Evolutionary conservation across 1,139 yeast species (phyloP), one percentile per base, ranked within the genome.

Genomic region (Yamadazyma sp.): DNA sequence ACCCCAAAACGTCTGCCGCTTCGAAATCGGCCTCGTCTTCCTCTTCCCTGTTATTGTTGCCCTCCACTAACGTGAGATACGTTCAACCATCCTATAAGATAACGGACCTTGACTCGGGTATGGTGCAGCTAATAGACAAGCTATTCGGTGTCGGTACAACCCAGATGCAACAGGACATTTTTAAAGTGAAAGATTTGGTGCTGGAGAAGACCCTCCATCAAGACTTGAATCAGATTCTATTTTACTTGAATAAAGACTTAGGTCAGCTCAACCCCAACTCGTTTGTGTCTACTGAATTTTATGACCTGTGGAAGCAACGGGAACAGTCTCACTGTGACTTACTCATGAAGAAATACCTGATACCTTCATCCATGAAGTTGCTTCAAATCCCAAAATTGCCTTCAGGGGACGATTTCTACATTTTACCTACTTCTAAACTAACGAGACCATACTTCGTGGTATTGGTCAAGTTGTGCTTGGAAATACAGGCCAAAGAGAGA

Each of bases 241-340:
- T 66, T 26, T 70, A 67, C 46, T 55, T 72, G 27, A 64, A 62
- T 11, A 66, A 65, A 31, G 75, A 73, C 43, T 55, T 67, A 38
- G 76, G 78, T 4, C 64, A 61, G 17, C 63, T 66, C 24, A 55
- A 57, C 8, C 64, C 68, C 1, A 62, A 61, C 15, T 73, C 70
- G 45, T 84, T 84, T 54, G 50, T 55, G 1, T 48, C 66, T 0
- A 55, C 53, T 1, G 58, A 60, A 6, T 69, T 62, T 4, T 82
- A 75, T 54, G 54, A 61, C n/a, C 51, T 50, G 1, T 83, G 89
- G 87, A 80, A 80, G 50, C 50, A 54, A 4, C 50, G 68, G 20
- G 83, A 81, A 50, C 46, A 61, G 1, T 54, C 50, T 1, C 61
- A 59, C 2, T 61, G 81, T 36, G 64, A 66, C 2, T 56, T 53